Conservation (phyloP, 192 early-diverging fungal species). For the Umbelopsis ramanniana region DNA sequence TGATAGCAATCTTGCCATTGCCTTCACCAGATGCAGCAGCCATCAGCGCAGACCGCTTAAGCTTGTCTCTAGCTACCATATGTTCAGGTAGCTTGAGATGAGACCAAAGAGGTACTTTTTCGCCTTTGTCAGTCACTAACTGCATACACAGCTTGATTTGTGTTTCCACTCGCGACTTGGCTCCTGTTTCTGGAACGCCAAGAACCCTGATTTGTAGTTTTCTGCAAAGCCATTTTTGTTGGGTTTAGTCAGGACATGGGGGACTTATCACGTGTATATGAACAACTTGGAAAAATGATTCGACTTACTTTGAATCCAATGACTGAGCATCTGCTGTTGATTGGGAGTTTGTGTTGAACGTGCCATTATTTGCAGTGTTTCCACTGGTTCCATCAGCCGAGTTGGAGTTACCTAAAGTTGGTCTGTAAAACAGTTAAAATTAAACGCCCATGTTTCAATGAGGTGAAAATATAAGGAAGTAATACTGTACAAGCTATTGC, state of each 20-base stretch:
- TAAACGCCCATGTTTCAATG: background rate
- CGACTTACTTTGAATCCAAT: slow-evolving; percentile 12
- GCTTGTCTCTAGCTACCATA: slow-evolving; percentile 82
- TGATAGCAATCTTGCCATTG: slow-evolving; percentile 10
- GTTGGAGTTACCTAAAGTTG: background rate
- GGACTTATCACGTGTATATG: slow-evolving; percentile 3
- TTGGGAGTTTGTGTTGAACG: background rate
- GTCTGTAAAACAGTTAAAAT: background rate
- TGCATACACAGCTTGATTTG: slow-evolving; percentile 93
- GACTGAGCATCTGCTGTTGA: background rate
- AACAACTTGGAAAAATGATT: background rate
- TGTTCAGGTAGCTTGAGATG: slow-evolving; percentile 88
- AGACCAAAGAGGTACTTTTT: slow-evolving; percentile 79
- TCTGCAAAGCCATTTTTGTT: background rate
- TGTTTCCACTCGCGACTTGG: slow-evolving; percentile 92
- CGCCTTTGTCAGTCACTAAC: slow-evolving; percentile 73
- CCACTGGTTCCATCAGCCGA: background rate
- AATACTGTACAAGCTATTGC: slow-evolving; percentile 15
- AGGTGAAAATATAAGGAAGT: background rate
- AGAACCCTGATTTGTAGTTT: slow-evolving; percentile 41
- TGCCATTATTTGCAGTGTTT: background rate
- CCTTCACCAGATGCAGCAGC: slow-evolving; percentile 38
- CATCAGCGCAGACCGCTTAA: slow-evolving; percentile 39
- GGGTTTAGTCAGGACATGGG: background rate
- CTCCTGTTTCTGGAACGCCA: slow-evolving; percentile 59